These are phyloP conservation scores for Plantago coronopus DNA, from an alignment of 305 asterid species.

Conservation along the genomic window DNA sequence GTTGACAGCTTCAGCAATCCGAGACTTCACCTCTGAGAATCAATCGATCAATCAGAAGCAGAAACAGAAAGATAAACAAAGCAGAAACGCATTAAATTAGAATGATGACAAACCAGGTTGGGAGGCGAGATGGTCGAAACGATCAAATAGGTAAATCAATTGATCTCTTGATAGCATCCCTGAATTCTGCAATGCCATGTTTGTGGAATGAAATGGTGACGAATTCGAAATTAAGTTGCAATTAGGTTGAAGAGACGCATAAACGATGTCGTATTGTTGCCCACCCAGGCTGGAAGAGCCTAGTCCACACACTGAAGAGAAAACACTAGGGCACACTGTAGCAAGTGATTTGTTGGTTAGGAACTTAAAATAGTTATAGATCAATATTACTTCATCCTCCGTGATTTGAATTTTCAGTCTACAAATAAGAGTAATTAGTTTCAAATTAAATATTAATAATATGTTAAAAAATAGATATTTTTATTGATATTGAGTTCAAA, in stretches of 20 bases:
- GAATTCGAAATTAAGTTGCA: background rate
- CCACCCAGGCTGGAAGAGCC: too few relatives aligned
- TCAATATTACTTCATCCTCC: too few relatives aligned
- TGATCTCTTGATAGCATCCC: conserved; percentile 72
- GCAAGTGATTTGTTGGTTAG: too few relatives aligned
- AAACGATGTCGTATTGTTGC: background rate
- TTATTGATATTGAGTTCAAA: too few relatives aligned
- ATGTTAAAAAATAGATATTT: too few relatives aligned
- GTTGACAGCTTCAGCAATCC: conserved; percentile 71
- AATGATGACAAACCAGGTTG: conserved; percentile 44
- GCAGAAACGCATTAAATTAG: conserved; percentile 5
- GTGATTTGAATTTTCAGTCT: too few relatives aligned
- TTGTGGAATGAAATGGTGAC: background rate
- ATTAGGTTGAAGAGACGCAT: background rate
- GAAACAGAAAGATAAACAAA: background rate
- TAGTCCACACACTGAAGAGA: too few relatives aligned
- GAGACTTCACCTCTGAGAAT: conserved; percentile 63
- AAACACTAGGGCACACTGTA: too few relatives aligned
- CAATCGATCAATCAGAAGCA: conserved; percentile 5
- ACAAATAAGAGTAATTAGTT: too few relatives aligned
- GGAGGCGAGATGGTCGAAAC: conserved; percentile 61
- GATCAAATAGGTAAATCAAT: conserved; percentile 65
- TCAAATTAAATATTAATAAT: too few relatives aligned
- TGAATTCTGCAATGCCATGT: conserved; percentile 42
- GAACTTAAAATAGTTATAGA: too few relatives aligned